Conservation (phyloP, 805 yeast species). For the Ogataea paradorogensis region DNA sequence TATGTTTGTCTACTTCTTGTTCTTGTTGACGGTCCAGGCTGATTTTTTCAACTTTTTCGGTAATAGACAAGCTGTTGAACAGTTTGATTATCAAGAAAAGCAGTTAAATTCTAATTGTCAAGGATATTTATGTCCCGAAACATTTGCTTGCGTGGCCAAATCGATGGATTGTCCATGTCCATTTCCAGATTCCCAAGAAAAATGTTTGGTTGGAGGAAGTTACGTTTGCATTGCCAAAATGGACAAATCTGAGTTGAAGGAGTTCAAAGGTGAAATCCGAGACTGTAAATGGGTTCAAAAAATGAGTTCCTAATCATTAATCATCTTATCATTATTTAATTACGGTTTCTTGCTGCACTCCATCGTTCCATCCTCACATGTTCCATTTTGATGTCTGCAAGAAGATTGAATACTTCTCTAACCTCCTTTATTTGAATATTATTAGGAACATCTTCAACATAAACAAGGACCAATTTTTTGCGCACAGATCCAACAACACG, state of each 20-base stretch:
- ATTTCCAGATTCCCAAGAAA: constrained; percentile 78
- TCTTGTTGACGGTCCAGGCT: constrained; percentile 13
- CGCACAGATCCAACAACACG: constrained; percentile 87
- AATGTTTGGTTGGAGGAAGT: constrained; percentile 63
- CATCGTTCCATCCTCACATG: constrained; percentile 19
- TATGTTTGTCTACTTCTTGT: constrained; percentile 4
- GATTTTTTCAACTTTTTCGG: constrained; percentile 29
- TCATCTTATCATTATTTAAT: constrained; percentile 36
- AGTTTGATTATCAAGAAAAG: constrained; percentile 38
- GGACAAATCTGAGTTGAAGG: constrained; percentile 34
- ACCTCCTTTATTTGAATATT: neutral
- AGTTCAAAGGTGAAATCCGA: constrained; percentile 46
- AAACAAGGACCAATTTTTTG: constrained; percentile 69
- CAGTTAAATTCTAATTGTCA: constrained; percentile 49
- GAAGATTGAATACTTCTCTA: neutral
- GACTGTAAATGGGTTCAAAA: constrained; percentile 85
- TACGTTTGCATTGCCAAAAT: constrained; percentile 85
- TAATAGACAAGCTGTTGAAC: constrained; percentile 30
- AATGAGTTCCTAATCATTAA: constrained; percentile 33
- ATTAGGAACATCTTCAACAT: constrained; percentile 52
- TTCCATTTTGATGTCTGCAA: constrained; percentile 20
- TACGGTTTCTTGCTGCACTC: neutral
- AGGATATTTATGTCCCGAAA: constrained; percentile 77
- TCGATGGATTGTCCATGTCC: constrained; percentile 87
- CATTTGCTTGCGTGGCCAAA: constrained; percentile 68